Conservation (phyloP, 2,329 filamentous ascomycete species). For the Akanthomyces dipterigenus region DNA sequence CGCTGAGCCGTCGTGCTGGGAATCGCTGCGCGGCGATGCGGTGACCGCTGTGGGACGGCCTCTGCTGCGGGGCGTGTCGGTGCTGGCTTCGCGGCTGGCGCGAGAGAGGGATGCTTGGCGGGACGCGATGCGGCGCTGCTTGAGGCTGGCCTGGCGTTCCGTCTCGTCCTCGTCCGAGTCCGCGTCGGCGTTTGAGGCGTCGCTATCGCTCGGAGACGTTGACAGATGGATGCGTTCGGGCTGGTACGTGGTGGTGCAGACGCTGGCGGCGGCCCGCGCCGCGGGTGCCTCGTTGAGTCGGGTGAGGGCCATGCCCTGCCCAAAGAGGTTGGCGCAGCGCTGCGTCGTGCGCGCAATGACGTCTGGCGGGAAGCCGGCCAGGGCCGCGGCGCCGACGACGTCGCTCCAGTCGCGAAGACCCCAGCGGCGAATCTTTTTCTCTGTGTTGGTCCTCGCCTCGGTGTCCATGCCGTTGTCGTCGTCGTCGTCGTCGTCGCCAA, state of each 20-base stretch:
- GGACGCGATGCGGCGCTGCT: conserved; percentile 25
- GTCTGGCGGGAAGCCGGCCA: conserved; percentile 60
- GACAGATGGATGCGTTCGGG: conserved; percentile 23
- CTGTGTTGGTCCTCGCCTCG: conserved; percentile 15
- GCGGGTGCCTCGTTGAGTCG: conserved; percentile 38
- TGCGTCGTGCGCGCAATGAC: conserved; percentile 63
- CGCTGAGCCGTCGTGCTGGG: conserved; percentile 13
- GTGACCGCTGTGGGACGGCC: conserved; percentile 9
- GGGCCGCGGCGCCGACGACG: conserved; percentile 68
- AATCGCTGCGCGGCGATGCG: conserved; percentile 13
- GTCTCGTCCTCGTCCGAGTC: conserved; percentile 19
- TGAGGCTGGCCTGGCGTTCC: conserved; percentile 18
- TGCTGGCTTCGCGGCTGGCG: conserved; percentile 17
- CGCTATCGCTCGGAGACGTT: conserved; percentile 18
- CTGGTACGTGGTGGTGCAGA: conserved; percentile 23
- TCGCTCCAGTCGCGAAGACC: conserved; percentile 75
- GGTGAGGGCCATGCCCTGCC: conserved; percentile 60
- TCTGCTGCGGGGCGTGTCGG: neutral
- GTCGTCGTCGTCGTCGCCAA: conserved; percentile 13
- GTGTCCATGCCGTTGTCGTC: conserved; percentile 15
- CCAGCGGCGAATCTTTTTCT: conserved; percentile 27
- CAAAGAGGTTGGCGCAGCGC: conserved; percentile 71
- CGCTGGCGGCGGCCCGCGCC: conserved; percentile 16
- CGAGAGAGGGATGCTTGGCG: conserved; percentile 23
- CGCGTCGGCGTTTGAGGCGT: conserved; percentile 20